Evolutionary conservation across 352 stramenopile species (phyloP).

Genomic region (Aphanomyces invadans): DNA sequence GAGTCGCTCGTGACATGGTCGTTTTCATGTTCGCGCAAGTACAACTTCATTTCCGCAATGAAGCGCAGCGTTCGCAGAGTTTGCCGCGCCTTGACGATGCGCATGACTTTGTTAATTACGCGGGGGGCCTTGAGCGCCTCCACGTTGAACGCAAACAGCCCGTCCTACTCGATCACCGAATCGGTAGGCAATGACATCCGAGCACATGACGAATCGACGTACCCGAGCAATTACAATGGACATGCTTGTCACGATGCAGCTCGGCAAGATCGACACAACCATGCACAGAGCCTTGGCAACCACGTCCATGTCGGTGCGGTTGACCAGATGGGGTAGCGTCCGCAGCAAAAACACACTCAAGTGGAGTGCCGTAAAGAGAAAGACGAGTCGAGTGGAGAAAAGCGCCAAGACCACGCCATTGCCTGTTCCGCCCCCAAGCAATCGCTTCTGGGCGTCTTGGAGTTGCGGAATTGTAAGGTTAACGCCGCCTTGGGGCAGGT

Average conservation of each 20-base stretch:
- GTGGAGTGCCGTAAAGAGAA: constrained; percentile 65
- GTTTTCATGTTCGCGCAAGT: constrained; percentile 36
- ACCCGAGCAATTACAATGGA: constrained; percentile 49
- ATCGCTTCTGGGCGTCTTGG: constrained; percentile 31
- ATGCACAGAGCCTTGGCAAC: constrained; percentile 31
- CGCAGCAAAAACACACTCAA: constrained; percentile 55
- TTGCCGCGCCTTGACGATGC: constrained; percentile 50
- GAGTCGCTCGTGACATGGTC: background rate
- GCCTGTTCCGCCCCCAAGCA: constrained; percentile 40
- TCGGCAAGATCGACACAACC: constrained; percentile 45
- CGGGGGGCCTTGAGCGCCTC: constrained; percentile 62
- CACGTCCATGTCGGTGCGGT: constrained; percentile 19
- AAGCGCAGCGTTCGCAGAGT: constrained; percentile 69
- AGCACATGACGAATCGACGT: too few species aligned
- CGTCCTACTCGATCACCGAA: constrained; percentile 35
- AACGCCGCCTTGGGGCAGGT: constrained; percentile 32
- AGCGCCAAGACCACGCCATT: constrained; percentile 54
- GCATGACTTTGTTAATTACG: constrained; percentile 59
- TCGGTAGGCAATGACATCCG: too few species aligned
- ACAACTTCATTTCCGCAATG: constrained; percentile 73
- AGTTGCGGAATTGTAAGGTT: constrained; percentile 41
- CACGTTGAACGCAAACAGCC: constrained; percentile 64
- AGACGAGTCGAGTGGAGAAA: constrained; percentile 60
- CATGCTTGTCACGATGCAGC: constrained; percentile 50
- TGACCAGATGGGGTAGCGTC: constrained; percentile 35